These are phyloP conservation scores for Didymella exigua DNA, from an alignment of 2,329 filamentous ascomycete genomes.

Conservation along the genomic window DNA sequence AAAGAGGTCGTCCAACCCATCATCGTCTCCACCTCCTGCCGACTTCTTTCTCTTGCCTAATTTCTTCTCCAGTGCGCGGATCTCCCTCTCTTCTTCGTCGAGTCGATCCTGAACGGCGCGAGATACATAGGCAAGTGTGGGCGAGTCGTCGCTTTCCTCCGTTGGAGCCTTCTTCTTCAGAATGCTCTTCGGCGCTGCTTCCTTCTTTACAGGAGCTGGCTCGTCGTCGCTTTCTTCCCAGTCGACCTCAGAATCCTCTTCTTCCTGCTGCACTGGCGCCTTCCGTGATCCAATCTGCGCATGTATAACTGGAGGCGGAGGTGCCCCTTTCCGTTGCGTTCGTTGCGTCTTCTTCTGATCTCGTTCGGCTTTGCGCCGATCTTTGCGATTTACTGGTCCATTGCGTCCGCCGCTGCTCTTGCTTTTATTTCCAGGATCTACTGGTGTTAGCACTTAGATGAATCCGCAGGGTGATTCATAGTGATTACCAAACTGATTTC, in stretches of 20 bases:
- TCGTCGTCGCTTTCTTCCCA: constrained; percentile 46
- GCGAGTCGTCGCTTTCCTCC: constrained; percentile 18
- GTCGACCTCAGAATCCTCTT: constrained; percentile 34
- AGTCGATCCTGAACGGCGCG: constrained; percentile 63
- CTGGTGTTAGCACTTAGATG: constrained; percentile 7
- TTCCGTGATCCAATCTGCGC: constrained; percentile 25
- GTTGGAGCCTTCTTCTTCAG: constrained; percentile 29
- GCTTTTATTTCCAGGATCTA: constrained; percentile 38
- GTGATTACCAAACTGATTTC: constrained; percentile 50
- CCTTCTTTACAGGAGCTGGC: constrained; percentile 24
- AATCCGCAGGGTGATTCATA: background rate
- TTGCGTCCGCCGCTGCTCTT: constrained; percentile 35
- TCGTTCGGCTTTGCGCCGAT: constrained; percentile 70
- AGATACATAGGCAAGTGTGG: constrained; percentile 38
- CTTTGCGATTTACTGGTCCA: constrained; percentile 59
- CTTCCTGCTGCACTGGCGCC: constrained; percentile 30
- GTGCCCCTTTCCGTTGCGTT: constrained; percentile 17
- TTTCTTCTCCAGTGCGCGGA: constrained; percentile 84
- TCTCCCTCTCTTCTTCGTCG: constrained; percentile 84
- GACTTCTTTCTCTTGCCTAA: constrained; percentile 78
- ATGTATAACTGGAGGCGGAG: constrained; percentile 10
- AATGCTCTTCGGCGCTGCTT: constrained; percentile 41
- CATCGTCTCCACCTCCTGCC: constrained; percentile 71
- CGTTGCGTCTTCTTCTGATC: constrained; percentile 62
- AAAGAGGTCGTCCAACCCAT: constrained; percentile 80